These are phyloP conservation scores for Ruellia speciosa DNA, from an alignment of 305 asterid species.

Conservation along the genomic window DNA sequence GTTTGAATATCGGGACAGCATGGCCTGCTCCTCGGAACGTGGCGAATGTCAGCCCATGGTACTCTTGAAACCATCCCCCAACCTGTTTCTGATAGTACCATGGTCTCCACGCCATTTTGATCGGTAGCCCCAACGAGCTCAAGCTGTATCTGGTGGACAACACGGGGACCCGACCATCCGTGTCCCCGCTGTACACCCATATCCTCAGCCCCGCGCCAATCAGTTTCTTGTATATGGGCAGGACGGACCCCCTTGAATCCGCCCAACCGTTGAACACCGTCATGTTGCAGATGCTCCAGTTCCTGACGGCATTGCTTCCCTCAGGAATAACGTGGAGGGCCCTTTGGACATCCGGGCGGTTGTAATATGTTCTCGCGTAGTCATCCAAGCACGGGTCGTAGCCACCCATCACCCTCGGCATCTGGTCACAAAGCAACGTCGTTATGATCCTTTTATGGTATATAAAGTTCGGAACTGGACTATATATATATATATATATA, in stretches of 20 bases:
- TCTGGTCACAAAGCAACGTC: constrained; percentile 15
- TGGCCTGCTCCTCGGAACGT: constrained; percentile 96
- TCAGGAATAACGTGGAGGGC: constrained; percentile 66
- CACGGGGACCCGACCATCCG: constrained; percentile 86
- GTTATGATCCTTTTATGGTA: too few relatives aligned
- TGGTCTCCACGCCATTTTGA: constrained; percentile 73
- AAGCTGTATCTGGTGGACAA: constrained; percentile 83
- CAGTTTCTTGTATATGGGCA: constrained; percentile 81
- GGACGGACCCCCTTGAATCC: constrained; percentile 52
- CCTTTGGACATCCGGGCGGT: constrained; percentile 63
- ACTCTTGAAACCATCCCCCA: constrained; percentile 88
- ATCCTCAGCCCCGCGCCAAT: constrained; percentile 62
- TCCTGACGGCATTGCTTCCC: constrained; percentile 34
- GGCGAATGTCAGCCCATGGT: constrained; percentile 76
- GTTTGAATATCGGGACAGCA: constrained; percentile 84
- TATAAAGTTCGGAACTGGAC: too few relatives aligned
- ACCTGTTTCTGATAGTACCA: constrained; percentile 96
- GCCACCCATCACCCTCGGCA: constrained; percentile 75
- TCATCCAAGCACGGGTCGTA: constrained; percentile 87
- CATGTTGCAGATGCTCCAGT: constrained; percentile 86
- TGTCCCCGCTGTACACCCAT: constrained; percentile 93
- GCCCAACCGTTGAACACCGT: constrained; percentile 51
- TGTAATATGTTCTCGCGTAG: constrained; percentile 59
- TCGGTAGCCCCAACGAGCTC: constrained; percentile 54
- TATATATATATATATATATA: too few relatives aligned